Evolutionary conservation across 2,329 filamentous ascomycete genomes (phyloP), one percentile per base, ranked within the genome.

Genomic region (Botrytis medusae): DNA sequence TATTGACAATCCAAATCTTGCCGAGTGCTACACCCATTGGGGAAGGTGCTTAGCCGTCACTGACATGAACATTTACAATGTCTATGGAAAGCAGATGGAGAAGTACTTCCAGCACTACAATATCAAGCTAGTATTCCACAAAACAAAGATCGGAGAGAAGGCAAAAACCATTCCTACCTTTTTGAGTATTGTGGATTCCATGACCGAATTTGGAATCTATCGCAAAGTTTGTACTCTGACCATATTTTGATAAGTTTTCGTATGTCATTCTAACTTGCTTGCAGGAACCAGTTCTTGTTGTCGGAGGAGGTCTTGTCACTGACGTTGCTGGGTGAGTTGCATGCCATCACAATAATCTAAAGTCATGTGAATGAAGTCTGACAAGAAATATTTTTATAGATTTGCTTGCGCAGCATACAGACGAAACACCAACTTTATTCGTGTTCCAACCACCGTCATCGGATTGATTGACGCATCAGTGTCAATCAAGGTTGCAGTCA

Each of bases 401-500:
- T 92, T 91, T 77, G 91, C 91, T 8, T 93, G 91, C 80, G 91
- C 91, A 40, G 86, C 90, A 12, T 93, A 93, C 82, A 88, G 91
- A 75, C 86, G 91, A 77, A 92, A 89, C 82, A 93, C 91, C 61
- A 92, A 92, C 82, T 93, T 87, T 83, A 92, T 93, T 79, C 89
- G 91, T 65, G 87, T 93, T 14, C 91, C 91, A 1, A 93, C 91
- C 0, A 93, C 91, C 0, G 89, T 93, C 75, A 93, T 93, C 79
- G 91, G 91, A 16, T 84, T 93, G 65, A 93, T 93, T 74, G 91
- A 93, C 79, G 91, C 91, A 4, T 92, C 90, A 29, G 91, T 93
- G 69, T 91, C 89, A 51, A 93, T 93, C 84, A 93, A 93, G 80
- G 91, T 93, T n/a, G 91, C 90, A 20, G 91, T 93, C 78, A 93